Evolutionary conservation across 176 grass and related monocot genomes (phyloP).

Genomic region (Oryza brachyantha): DNA sequence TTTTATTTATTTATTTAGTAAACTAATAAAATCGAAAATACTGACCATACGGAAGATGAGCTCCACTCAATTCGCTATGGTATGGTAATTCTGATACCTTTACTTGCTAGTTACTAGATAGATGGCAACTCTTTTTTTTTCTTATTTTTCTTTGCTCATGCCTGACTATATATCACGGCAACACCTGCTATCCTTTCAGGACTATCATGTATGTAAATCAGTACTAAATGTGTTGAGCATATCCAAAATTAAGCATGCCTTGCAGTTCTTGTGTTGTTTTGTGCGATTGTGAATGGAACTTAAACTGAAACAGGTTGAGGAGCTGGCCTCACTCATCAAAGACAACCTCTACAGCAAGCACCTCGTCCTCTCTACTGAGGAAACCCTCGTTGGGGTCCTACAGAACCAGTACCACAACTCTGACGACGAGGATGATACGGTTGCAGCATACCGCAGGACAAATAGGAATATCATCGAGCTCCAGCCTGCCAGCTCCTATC

Average conservation of each 20-base stretch:
- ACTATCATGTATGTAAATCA: neutral
- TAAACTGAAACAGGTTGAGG: slow-evolving; percentile 53
- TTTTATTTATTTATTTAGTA: no score
- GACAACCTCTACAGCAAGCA: slow-evolving; percentile 96
- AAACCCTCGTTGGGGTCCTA: slow-evolving; percentile 52
- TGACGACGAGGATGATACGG: neutral
- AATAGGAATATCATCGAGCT: slow-evolving; percentile 63
- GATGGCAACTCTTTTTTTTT: neutral
- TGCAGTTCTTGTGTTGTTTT: neutral
- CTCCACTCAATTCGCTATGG: slow-evolving; percentile 82
- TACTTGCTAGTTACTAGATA: neutral
- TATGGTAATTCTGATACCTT: neutral
- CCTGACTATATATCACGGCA: neutral
- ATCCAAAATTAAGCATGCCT: neutral
- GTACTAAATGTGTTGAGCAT: neutral
- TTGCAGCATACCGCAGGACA: neutral
- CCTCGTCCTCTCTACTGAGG: slow-evolving; percentile 88
- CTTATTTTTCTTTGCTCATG: neutral
- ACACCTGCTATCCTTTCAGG: neutral
- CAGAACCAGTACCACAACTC: slow-evolving; percentile 29
- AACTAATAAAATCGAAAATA: no score
- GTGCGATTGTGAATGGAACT: neutral
- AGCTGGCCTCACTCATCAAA: slow-evolving; percentile 89
- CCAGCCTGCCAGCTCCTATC: slow-evolving; percentile 72
- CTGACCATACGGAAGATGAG: no score